Evolutionary conservation across 2,329 filamentous ascomycete species (phyloP), one percentile per base, ranked within the genome.

Genomic region (Fusarium tricinctum): DNA sequence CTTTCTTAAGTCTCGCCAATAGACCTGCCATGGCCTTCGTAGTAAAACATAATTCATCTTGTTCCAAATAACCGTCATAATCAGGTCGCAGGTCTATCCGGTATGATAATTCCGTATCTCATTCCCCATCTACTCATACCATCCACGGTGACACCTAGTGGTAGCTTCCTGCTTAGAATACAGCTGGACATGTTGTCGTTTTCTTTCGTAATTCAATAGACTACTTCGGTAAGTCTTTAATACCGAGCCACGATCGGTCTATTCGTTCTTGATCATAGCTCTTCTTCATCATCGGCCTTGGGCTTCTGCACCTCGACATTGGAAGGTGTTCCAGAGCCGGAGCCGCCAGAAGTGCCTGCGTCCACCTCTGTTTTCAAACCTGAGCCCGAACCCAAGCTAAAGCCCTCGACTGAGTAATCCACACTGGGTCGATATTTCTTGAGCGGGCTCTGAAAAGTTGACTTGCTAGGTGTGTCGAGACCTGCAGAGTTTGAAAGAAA

Each of bases 341-440:
- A 50, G 9, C 63, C 62, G 7, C 62, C 65, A 33, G 77, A 75
- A 26, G 77, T 65, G 22, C 71, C 72, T 7, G 78, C 70, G 28
- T 76, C 77, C 35, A 80, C 56, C 33, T 79, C 78, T 22, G 78
- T 75, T 39, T 76, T 81, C 44, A 81, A 69, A 42, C 73, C 73
- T n/a, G 74, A 70, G 43, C 74, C 73, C 20, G 74, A 58, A 22
- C 74, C 66, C 45, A 70, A 71, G 49, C 71, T 77, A 33, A 76
- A 68, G 19, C 53, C 64, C 33, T 54, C 55, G 39, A 67, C 69
- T 14, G 68, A 65, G 17, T 76, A 73, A 48, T 80, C 79, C 38
- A 79, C 69, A 71, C 89, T 92, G 2, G 90, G 86, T 35, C 92
- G 85, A 59, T 92, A 90, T 75, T 90, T 93, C 84, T 94, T 94